A percentile compares a stretch with the other conserved stretches of the same genome.
Conservation (phyloP, 106 monocot genomes). For the Narthecium ossifragum region DNA sequence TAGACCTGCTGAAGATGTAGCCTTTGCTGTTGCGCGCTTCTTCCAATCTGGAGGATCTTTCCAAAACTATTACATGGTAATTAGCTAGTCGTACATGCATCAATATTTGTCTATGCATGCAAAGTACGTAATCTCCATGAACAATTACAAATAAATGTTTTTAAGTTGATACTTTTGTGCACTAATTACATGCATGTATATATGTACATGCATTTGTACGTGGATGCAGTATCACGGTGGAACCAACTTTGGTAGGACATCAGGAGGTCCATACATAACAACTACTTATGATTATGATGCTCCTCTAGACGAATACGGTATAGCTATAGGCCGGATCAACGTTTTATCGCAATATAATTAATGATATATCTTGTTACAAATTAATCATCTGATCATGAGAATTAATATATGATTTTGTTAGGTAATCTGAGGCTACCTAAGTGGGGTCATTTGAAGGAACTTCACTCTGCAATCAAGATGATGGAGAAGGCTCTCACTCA, state of each 20-base stretch:
- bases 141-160: neutral
- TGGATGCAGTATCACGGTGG: constrained; percentile 47
- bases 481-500: constrained; percentile 18
- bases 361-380: no score
- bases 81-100: no score
- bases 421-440: constrained; percentile 31
- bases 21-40: constrained; percentile 34
- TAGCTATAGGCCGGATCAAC: no score
- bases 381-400: neutral
- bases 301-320: constrained; percentile 64
- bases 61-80: constrained; percentile 54
- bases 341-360: no score
- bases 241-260: constrained; percentile 44
- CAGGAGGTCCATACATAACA: constrained; percentile 50
- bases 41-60: constrained; percentile 25
- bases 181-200: no score
- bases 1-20: constrained; percentile 42
- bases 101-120: no score
- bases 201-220: no score
- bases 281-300: constrained; percentile 68
- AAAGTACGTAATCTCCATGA: neutral
- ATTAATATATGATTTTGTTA: neutral
- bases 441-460: constrained; percentile 41
- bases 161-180: neutral
- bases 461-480: constrained; percentile 18